phyloP scores from a whole-genome alignment of 345 rosid species.

The Euphorbia peplus region DNA sequence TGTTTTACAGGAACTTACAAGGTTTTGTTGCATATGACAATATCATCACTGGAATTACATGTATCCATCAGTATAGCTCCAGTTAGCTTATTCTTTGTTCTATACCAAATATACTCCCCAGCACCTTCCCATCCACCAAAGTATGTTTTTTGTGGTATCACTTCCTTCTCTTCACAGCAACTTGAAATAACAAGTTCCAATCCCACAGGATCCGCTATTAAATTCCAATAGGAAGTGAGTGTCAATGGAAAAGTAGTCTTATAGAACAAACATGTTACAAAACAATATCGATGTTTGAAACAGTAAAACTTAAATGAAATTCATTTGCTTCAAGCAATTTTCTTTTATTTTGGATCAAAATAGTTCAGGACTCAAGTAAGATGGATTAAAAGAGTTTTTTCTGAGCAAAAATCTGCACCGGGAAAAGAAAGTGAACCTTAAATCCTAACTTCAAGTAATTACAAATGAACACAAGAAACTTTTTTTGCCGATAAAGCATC shows the following conservation, averaged over 20 bases:
- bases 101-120: slow-evolving; percentile 83
- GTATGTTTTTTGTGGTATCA: slow-evolving; percentile 70
- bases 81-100: slow-evolving; percentile 56
- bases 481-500: not conserved
- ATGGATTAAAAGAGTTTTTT: not conserved
- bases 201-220: slow-evolving; percentile 83
- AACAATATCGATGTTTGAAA: not conserved
- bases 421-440: not conserved
- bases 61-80: slow-evolving; percentile 59
- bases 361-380: not conserved
- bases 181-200: slow-evolving; percentile 68
- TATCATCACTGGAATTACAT: slow-evolving; percentile 47
- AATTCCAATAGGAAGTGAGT: slow-evolving; percentile 10
- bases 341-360: not conserved
- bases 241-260: not conserved
- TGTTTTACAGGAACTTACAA: slow-evolving; percentile 48
- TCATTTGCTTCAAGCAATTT: slow-evolving; percentile 9
- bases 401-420: not conserved
- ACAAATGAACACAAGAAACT: not conserved
- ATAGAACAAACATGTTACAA: not conserved
- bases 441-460: not conserved
- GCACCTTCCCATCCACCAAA: slow-evolving; percentile 89
- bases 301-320: not conserved
- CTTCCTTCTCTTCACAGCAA: slow-evolving; percentile 68
- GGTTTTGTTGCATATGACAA: slow-evolving; percentile 48